Evolutionary conservation across 208 protist species (phyloP).

Genomic region (Acanthamoeba triangularis): DNA sequence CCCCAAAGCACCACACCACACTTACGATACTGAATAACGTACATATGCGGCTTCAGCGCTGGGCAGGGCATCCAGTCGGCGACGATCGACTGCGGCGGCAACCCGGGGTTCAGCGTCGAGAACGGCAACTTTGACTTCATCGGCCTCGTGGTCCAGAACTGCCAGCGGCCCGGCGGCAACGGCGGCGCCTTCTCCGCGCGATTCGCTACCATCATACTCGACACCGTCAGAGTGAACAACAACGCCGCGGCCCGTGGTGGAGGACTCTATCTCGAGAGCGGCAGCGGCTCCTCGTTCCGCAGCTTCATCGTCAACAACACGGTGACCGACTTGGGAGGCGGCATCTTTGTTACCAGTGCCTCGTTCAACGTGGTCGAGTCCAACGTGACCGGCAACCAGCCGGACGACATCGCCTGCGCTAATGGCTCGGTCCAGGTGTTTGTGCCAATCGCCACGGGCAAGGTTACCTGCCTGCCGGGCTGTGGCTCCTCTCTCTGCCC

Average conservation of each 20-base stretch:
- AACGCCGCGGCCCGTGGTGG: neutral
- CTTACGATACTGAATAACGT: neutral
- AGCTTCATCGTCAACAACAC: constrained; percentile 30
- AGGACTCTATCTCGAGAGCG: neutral
- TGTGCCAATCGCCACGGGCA: neutral
- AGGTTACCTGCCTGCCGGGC: neutral
- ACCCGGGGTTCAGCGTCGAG: neutral
- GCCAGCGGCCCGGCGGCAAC: neutral
- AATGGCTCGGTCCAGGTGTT: neutral
- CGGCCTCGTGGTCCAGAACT: constrained; percentile 14
- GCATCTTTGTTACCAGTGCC: neutral
- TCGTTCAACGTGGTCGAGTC: constrained; percentile 7
- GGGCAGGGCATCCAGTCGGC: constrained; percentile 3
- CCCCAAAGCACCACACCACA: neutral
- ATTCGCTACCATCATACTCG: neutral
- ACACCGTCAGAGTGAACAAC: neutral
- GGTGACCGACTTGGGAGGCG: neutral
- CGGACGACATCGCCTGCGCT: neutral
- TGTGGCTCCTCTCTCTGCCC: neutral
- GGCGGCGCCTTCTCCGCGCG: neutral
- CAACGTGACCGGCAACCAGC: constrained; percentile 10
- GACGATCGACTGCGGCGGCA: constrained; percentile 6
- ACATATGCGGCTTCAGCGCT: neutral
- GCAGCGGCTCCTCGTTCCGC: neutral
- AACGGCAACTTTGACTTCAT: neutral